A percentile compares a stretch with the other conserved stretches of the same genome.
Conservation (phyloP, 2,329 filamentous ascomycete species). For the Epichloe elymi region DNA sequence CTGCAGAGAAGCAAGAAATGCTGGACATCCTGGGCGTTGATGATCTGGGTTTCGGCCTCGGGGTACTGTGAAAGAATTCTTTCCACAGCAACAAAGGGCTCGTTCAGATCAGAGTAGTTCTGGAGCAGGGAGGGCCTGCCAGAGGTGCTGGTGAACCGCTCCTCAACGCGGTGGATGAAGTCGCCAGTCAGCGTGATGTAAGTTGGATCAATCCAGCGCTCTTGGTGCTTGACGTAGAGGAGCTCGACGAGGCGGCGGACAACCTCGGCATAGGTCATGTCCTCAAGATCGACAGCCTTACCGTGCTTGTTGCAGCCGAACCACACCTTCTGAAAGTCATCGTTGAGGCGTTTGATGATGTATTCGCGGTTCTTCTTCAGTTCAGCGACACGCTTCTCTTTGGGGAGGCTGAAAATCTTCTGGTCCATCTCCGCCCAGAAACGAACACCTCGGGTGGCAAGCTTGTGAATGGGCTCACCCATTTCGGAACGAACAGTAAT, state of each 20-base stretch:
- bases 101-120: constrained; percentile 74
- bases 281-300: constrained; percentile 74
- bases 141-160: constrained; percentile 69
- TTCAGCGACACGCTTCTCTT: constrained; percentile 80
- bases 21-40: constrained; percentile 96
- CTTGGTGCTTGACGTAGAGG: constrained; percentile 83
- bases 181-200: constrained; percentile 76
- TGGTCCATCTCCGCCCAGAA: constrained; percentile 99
- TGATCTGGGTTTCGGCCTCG: constrained; percentile 77
- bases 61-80: constrained; percentile 73
- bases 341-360: constrained; percentile 92
- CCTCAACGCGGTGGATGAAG: constrained; percentile 93
- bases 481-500: constrained; percentile 97
- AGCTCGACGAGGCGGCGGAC: constrained; percentile 77
- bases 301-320: constrained; percentile 76
- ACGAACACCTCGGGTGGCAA: constrained; percentile 85
- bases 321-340: constrained; percentile 95
- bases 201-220: constrained; percentile 81
- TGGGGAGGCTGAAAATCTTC: constrained; percentile 93
- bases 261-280: constrained; percentile 91
- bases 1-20: constrained; percentile 91
- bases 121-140: constrained; percentile 75
- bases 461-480: constrained; percentile 98
- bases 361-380: constrained; percentile 79
- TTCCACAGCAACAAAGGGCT: constrained; percentile 67